phyloP scores from a whole-genome alignment of 2,329 filamentous ascomycete genomes.

The Alternaria gaisen region DNA sequence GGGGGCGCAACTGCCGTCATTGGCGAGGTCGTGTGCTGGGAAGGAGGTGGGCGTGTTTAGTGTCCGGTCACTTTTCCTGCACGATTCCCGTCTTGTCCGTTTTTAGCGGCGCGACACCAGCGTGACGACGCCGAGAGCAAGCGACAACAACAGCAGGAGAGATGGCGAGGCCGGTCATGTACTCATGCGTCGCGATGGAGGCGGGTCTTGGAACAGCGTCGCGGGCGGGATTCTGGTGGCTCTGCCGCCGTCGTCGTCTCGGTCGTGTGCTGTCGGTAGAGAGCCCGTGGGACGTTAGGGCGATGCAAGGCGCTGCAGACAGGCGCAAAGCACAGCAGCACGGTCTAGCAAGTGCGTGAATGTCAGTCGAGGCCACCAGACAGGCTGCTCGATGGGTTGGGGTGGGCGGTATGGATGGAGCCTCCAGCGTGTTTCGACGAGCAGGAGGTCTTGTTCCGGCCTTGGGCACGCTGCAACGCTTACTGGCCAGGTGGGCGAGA shows the following conservation, averaged over 20 bases:
- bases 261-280: slow-evolving; percentile 49
- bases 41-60: slow-evolving; percentile 28
- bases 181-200: slow-evolving; percentile 38
- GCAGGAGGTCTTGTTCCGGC: slow-evolving; percentile 37
- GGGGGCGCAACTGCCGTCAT: slow-evolving; percentile 75
- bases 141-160: slow-evolving; percentile 25
- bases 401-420: slow-evolving; percentile 31
- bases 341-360: slow-evolving; percentile 19
- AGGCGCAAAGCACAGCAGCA: slow-evolving; percentile 24
- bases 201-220: slow-evolving; percentile 18
- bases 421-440: slow-evolving; percentile 27
- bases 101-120: slow-evolving; percentile 40
- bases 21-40: slow-evolving; percentile 38
- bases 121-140: slow-evolving; percentile 35
- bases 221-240: slow-evolving; percentile 3
- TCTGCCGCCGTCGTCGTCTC: slow-evolving; percentile 30
- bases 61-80: slow-evolving; percentile 36
- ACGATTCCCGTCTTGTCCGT: slow-evolving; percentile 36
- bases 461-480: slow-evolving; percentile 38
- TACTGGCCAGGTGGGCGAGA: slow-evolving; percentile 34
- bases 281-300: slow-evolving; percentile 45
- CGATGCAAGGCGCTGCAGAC: slow-evolving; percentile 29
- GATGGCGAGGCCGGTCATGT: slow-evolving; percentile 31
- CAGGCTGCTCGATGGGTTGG: slow-evolving; percentile 31
- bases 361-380: slow-evolving; percentile 23